Evolutionary conservation across 805 yeast genomes (phyloP).

Genomic region (Peterozyma xylosa): DNA sequence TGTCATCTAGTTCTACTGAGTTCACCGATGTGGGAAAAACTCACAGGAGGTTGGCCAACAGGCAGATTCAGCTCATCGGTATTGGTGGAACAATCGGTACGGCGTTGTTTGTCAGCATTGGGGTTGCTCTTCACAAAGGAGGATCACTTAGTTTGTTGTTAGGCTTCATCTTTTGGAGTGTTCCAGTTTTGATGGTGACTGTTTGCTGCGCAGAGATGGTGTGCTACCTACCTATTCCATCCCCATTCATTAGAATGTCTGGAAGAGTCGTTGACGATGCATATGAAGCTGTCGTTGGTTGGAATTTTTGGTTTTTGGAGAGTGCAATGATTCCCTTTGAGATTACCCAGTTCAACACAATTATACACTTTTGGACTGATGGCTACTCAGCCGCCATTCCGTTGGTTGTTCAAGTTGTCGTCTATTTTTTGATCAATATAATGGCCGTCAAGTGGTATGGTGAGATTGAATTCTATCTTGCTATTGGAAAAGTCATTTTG

Average conservation of each 20-base stretch:
- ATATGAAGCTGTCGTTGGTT: constrained; percentile 61
- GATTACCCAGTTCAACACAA: constrained; percentile 59
- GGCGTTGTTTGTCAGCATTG: constrained; percentile 69
- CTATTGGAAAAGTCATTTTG: constrained; percentile 28
- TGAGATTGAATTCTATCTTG: constrained; percentile 31
- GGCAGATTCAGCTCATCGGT: constrained; percentile 52
- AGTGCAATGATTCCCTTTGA: constrained; percentile 79
- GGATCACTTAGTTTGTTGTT: constrained; percentile 68
- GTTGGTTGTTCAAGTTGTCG: constrained; percentile 48
- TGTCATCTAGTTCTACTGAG: too few species aligned
- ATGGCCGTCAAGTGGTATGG: constrained; percentile 64
- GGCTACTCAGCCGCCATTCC: constrained; percentile 66
- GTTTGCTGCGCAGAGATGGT: constrained; percentile 75
- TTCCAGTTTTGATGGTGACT: constrained; percentile 61
- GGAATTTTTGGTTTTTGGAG: constrained; percentile 73
- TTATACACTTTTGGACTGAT: constrained; percentile 69
- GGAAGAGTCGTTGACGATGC: constrained; percentile 73
- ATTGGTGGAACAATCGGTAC: constrained; percentile 83
- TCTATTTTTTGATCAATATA: constrained; percentile 56
- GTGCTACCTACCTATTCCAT: constrained; percentile 64
- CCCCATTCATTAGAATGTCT: constrained; percentile 70
- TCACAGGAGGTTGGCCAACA: constrained; percentile 23
- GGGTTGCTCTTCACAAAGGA: constrained; percentile 52
- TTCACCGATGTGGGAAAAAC: constrained; percentile 4
- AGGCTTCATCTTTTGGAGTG: constrained; percentile 61